Evolutionary conservation across 805 yeast species (phyloP).

Genomic region (Ogataea trehaloabstinens): DNA sequence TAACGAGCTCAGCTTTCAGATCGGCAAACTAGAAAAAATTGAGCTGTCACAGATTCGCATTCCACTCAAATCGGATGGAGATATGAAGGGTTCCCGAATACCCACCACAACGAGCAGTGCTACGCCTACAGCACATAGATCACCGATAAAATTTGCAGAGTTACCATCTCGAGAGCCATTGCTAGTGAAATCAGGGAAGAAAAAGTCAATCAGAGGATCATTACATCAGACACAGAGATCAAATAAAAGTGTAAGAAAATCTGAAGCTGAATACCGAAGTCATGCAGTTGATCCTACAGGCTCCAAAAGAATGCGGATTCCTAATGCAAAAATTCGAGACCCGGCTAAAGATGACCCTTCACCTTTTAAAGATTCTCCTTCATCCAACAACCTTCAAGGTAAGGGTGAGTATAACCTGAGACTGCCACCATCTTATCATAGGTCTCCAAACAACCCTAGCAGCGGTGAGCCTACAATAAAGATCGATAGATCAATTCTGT

Average conservation of each 20-base stretch:
- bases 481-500: slow-evolving; percentile 16
- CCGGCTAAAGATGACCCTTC: slow-evolving; percentile 14
- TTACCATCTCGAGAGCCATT: slow-evolving; percentile 33
- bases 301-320: neutral
- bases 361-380: slow-evolving; percentile 21
- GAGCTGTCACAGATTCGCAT: slow-evolving; percentile 27
- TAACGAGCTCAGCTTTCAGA: slow-evolving; percentile 23
- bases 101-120: slow-evolving; percentile 20
- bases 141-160: slow-evolving; percentile 33
- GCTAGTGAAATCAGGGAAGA: slow-evolving; percentile 25
- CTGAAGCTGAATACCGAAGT: neutral
- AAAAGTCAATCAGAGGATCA: slow-evolving; percentile 25
- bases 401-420: slow-evolving; percentile 16
- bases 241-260: slow-evolving; percentile 1
- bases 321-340: neutral
- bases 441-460: slow-evolving; percentile 16
- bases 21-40: slow-evolving; percentile 30
- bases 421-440: slow-evolving; percentile 21
- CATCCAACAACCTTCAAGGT: neutral
- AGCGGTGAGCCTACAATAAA: slow-evolving; percentile 32
- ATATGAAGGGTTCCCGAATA: slow-evolving; percentile 7
- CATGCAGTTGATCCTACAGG: neutral
- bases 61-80: slow-evolving; percentile 19
- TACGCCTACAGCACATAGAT: slow-evolving; percentile 22
- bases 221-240: slow-evolving; percentile 7